Percentiles rank a stretch among this genome's conserved stretches.
These are phyloP conservation scores for Triticum aestivum DNA, from an alignment of 176 grass and related monocot genomes.

Conservation along the genomic window IWGSC_CS_RefSeq_v2.1 NC_057806.1:120065705-120066204, in stretches of 20 bases:
- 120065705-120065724: constrained; percentile 11
- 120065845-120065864: too few species aligned
- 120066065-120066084: constrained; percentile 7
- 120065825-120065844: neutral
- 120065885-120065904: neutral
- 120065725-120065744: neutral
- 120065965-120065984: neutral
- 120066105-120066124: neutral
- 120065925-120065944: neutral
- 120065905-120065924: neutral
- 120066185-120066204: constrained; percentile 18
- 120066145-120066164: constrained; percentile 33
- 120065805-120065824: neutral
- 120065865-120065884: neutral
- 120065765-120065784: constrained; percentile 19
- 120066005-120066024: neutral
- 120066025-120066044: neutral
- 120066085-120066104: neutral
- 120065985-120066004: neutral
- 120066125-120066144: neutral
- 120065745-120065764: constrained; percentile 1
- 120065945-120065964: neutral
- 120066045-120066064: neutral
- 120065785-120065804: neutral
- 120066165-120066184: constrained; percentile 25